These are phyloP conservation scores for Zymoseptoria crescenta DNA, from an alignment of 2,329 filamentous ascomycete genomes.

Conservation along the genomic window DNA sequence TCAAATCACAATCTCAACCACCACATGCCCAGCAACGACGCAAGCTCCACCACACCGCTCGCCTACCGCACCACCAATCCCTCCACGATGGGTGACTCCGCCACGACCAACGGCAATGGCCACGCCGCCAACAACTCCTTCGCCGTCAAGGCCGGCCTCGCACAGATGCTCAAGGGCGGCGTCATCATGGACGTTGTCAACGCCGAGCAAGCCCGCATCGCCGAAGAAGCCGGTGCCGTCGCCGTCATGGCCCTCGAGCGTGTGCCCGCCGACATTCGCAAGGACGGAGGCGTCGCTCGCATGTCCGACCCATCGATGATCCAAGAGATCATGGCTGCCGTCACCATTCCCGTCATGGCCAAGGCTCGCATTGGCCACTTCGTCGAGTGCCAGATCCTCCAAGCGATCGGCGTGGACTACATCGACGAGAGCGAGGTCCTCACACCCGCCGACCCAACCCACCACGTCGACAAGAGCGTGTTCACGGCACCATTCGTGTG, in stretches of 20 bases:
- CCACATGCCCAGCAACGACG: slow-evolving; percentile 13
- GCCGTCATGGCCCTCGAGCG: slow-evolving; percentile 99
- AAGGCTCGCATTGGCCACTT: slow-evolving; percentile 97
- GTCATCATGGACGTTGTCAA: slow-evolving; percentile 99
- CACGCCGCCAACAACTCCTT: slow-evolving; percentile 46
- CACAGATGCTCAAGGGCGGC: slow-evolving; percentile 97
- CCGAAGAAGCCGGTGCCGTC: slow-evolving; percentile 89
- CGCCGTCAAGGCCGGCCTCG: slow-evolving; percentile 87
- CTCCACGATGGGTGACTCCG: slow-evolving; percentile 5
- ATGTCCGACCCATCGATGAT: slow-evolving; percentile 97
- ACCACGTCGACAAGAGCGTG: slow-evolving; percentile 82
- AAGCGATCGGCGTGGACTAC: slow-evolving; percentile 92
- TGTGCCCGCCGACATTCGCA: slow-evolving; percentile 91
- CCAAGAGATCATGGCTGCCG: slow-evolving; percentile 85
- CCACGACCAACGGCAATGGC: slow-evolving; percentile 16
- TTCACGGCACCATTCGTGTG: slow-evolving; percentile 91
- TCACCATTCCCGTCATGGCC: slow-evolving; percentile 98
- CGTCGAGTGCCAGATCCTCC: slow-evolving; percentile 95
- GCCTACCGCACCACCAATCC: slow-evolving; percentile 13
- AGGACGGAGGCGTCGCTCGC: slow-evolving; percentile 83
- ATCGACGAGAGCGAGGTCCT: slow-evolving; percentile 98
- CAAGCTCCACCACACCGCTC: slow-evolving; percentile 4
- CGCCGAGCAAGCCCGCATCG: slow-evolving; percentile 84
- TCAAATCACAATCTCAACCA: not conserved
- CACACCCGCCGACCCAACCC: slow-evolving; percentile 81